Conservation (phyloP, 208 protist genomes). For the Lotmaria passim region DNA sequence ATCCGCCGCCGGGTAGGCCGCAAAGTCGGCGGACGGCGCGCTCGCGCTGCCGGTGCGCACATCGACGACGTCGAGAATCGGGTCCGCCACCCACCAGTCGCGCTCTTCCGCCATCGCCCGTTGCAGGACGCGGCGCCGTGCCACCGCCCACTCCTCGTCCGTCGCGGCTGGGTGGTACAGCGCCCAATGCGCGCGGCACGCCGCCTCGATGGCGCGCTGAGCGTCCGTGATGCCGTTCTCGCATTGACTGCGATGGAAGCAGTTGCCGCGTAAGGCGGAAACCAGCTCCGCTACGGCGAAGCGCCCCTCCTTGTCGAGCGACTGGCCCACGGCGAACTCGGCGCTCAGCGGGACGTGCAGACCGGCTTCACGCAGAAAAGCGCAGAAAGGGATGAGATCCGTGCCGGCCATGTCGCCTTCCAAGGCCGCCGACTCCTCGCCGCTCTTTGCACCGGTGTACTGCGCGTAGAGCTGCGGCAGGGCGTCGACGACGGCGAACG, state of each 20-base stretch:
- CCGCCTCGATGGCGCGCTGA: slow-evolving; percentile 61
- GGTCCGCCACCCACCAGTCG: slow-evolving; percentile 85
- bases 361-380: slow-evolving; percentile 71
- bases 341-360: slow-evolving; percentile 74
- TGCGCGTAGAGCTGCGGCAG: slow-evolving; percentile 71
- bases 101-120: slow-evolving; percentile 65
- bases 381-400: slow-evolving; percentile 72
- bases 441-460: slow-evolving; percentile 42
- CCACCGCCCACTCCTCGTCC: slow-evolving; percentile 79
- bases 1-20: slow-evolving; percentile 52
- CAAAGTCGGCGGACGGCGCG: slow-evolving; percentile 28
- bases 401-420: slow-evolving; percentile 35
- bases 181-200: slow-evolving; percentile 67
- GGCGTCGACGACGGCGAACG: slow-evolving; percentile 74
- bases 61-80: slow-evolving; percentile 71
- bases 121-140: slow-evolving; percentile 64
- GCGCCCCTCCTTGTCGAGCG: slow-evolving; percentile 57
- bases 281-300: slow-evolving; percentile 58
- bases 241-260: slow-evolving; percentile 54
- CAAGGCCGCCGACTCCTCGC: slow-evolving; percentile 13
- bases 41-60: slow-evolving; percentile 49
- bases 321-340: slow-evolving; percentile 83
- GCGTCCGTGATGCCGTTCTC: slow-evolving; percentile 60
- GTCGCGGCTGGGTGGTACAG: slow-evolving; percentile 80
- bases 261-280: slow-evolving; percentile 39